Evolutionary conservation across 768 basidiomycete species (phyloP).

Genomic region (Psilocybe cubensis): DNA sequence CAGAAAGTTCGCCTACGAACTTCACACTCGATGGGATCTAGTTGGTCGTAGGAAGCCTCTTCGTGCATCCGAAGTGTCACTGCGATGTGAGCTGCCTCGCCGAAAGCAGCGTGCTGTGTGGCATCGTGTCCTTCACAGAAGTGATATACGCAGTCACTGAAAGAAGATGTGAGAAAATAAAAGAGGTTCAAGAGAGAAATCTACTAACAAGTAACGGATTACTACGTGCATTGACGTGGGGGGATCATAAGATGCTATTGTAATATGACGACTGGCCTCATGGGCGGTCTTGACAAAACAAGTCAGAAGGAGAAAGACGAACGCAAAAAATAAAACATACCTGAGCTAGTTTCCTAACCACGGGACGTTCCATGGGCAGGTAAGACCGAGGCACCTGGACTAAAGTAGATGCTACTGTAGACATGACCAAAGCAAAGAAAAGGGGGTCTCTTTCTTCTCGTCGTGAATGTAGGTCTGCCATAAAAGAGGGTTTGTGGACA

Average conservation of each 20-base stretch:
- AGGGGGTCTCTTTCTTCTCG: constrained; percentile 88
- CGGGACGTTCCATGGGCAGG: constrained; percentile 82
- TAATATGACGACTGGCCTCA: constrained; percentile 81
- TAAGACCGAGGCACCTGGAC: constrained; percentile 90
- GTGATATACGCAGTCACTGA: constrained; percentile 82
- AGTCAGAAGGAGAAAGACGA: constrained; percentile 2
- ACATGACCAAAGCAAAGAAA: constrained; percentile 91
- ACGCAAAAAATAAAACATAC: constrained; percentile 28
- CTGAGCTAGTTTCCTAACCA: constrained; percentile 83
- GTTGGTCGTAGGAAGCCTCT: constrained; percentile 78
- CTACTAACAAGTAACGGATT: constrained; percentile 79
- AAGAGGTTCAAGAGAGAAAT: constrained; percentile 16
- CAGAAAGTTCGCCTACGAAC: constrained; percentile 87
- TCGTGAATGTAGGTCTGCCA: constrained; percentile 82
- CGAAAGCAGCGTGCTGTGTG: constrained; percentile 86
- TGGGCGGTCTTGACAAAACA: constrained; percentile 59
- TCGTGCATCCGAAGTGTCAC: constrained; percentile 86
- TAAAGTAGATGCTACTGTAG: constrained; percentile 83
- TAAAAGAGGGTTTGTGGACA: constrained; percentile 89
- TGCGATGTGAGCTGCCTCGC: constrained; percentile 84
- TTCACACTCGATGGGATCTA: constrained; percentile 89
- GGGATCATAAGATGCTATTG: constrained; percentile 81
- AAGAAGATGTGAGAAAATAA: constrained; percentile 9
- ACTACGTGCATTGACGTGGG: constrained; percentile 85
- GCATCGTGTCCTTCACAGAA: constrained; percentile 89